These are phyloP conservation scores for Podospora didyma DNA, from an alignment of 495 filamentous ascomycete genomes.

Conservation along the genomic window DNA sequence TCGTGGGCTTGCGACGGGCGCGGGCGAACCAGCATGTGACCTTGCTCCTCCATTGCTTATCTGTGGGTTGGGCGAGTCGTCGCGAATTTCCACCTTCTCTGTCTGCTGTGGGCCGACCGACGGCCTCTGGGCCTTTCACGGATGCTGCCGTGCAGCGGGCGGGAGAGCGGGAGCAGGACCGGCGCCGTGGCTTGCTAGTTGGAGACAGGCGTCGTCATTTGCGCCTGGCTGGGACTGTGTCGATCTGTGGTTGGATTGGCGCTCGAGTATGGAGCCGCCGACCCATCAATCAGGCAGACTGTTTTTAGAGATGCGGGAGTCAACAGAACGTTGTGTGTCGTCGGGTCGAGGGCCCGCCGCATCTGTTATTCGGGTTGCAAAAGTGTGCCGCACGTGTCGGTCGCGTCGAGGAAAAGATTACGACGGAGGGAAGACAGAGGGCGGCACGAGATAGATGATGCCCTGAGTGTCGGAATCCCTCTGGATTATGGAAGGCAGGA, in stretches of 20 bases:
- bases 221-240: background rate
- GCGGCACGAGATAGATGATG: too few species aligned
- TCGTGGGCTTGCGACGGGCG: slow-evolving; percentile 9
- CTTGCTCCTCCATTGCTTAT: slow-evolving; percentile 17
- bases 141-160: background rate
- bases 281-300: background rate
- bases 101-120: background rate
- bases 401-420: too few species aligned
- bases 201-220: slow-evolving; percentile 20
- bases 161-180: slow-evolving; percentile 2
- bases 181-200: slow-evolving; percentile 7
- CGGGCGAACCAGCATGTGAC: slow-evolving; percentile 32
- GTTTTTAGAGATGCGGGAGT: too few species aligned
- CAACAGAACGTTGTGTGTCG: too few species aligned
- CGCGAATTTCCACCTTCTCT: background rate
- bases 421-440: too few species aligned
- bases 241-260: background rate
- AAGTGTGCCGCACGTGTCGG: too few species aligned
- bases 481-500: too few species aligned
- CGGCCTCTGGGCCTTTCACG: background rate
- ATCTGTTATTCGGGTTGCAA: too few species aligned
- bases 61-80: background rate
- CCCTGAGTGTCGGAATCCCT: too few species aligned
- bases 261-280: too few species aligned
- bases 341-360: too few species aligned